Percentiles rank a stretch among this genome's conserved stretches.
phyloP scores from a whole-genome alignment of 2,329 filamentous ascomycete species.

The Onygenales sp. region DNA sequence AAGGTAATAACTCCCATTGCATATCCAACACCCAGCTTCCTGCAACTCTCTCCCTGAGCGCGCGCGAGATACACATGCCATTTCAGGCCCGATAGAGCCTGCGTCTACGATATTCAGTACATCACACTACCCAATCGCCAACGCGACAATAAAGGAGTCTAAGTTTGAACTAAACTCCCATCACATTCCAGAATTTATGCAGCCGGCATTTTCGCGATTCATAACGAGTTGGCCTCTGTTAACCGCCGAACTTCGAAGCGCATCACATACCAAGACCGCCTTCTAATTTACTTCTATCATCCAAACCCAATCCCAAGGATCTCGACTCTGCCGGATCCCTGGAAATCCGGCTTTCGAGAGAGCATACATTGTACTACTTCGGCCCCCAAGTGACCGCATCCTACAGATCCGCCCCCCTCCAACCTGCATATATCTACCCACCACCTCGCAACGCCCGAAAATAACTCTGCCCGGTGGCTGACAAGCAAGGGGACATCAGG shows the following conservation, averaged over 20 bases:
- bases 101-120: too few species aligned
- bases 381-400: too few species aligned
- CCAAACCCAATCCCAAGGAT: background rate
- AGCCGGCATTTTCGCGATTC: background rate
- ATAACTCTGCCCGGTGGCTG: background rate
- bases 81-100: too few species aligned
- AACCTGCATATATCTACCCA: background rate
- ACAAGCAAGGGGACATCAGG: background rate
- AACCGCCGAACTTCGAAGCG: background rate
- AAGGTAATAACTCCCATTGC: too few species aligned
- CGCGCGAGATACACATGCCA: too few species aligned
- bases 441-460: background rate
- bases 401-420: background rate
- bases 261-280: background rate
- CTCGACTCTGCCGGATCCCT: background rate
- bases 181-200: conserved; percentile 1
- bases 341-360: background rate
- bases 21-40: too few species aligned
- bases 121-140: too few species aligned
- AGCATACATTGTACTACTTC: background rate
- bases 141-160: too few species aligned
- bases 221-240: background rate
- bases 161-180: too few species aligned
- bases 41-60: too few species aligned
- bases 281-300: background rate